These are phyloP conservation scores for Cerioporus squamosus DNA, from an alignment of 1,284 basidiomycete genomes.

Conservation along the genomic window DNA sequence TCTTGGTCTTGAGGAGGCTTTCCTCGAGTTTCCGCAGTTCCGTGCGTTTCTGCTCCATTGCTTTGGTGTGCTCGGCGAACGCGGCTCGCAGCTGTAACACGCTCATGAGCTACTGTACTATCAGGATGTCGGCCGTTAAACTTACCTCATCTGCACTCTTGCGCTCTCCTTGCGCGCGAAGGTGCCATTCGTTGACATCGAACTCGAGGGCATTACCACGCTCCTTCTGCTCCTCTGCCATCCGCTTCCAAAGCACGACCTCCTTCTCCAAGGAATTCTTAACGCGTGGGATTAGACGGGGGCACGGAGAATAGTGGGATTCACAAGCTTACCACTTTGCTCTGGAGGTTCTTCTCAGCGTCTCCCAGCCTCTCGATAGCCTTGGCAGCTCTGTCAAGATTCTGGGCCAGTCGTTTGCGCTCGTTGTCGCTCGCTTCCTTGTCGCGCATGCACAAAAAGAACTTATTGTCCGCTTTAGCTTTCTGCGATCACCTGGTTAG, in stretches of 20 bases:
- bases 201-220: constrained; percentile 36
- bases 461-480: constrained; percentile 97
- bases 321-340: constrained; percentile 13
- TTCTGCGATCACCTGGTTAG: constrained; percentile 46
- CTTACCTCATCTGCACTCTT: constrained; percentile 39
- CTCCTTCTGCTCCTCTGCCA: constrained; percentile 45
- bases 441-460: constrained; percentile 87
- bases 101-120: neutral
- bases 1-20: constrained; percentile 44
- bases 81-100: constrained; percentile 8
- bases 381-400: constrained; percentile 80
- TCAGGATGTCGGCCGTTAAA: too few species aligned
- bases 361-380: constrained; percentile 75
- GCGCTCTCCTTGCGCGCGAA: constrained; percentile 42
- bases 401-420: constrained; percentile 67
- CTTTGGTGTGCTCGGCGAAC: constrained; percentile 28
- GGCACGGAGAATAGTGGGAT: neutral
- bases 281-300: neutral
- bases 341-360: constrained; percentile 52
- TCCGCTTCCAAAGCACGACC: constrained; percentile 46
- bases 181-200: constrained; percentile 38
- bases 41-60: constrained; percentile 23
- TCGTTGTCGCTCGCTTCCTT: constrained; percentile 86
- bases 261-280: constrained; percentile 58
- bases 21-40: constrained; percentile 35